These are phyloP conservation scores for Reutealis trisperma DNA, from an alignment of 345 rosid genomes.

Conservation along the genomic window DNA sequence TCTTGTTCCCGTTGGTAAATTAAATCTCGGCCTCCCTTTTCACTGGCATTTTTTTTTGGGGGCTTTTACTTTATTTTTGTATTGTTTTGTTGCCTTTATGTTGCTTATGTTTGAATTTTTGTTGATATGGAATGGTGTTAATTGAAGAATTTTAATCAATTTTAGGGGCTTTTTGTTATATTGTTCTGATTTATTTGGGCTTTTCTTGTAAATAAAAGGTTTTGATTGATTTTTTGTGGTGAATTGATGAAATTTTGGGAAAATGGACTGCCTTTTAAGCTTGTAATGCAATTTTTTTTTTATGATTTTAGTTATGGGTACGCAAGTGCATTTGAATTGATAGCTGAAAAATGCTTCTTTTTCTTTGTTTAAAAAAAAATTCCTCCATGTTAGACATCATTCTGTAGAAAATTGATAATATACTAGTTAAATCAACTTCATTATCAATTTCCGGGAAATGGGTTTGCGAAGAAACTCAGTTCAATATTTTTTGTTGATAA, in stretches of 20 bases:
- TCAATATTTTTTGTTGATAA: background rate
- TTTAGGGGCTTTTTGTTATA: background rate
- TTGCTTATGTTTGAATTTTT: background rate
- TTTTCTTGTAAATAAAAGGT: background rate
- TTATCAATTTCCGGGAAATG: background rate
- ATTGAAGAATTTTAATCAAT: background rate
- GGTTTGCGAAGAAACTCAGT: background rate
- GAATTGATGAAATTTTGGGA: background rate
- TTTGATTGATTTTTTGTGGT: background rate
- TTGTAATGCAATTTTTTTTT: too few species aligned
- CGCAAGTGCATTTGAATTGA: background rate
- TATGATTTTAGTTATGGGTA: background rate
- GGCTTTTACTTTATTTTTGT: background rate
- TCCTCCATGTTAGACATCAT: background rate
- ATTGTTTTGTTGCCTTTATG: background rate
- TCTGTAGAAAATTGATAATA: background rate
- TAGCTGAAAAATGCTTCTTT: background rate
- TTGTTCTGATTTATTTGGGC: background rate
- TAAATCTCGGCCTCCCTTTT: background rate
- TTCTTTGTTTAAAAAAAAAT: background rate
- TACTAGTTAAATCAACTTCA: background rate
- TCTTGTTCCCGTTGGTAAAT: slow-evolving; percentile 69
- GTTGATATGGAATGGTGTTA: background rate
- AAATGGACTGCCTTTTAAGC: background rate
- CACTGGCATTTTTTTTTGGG: background rate